Evolutionary conservation across 208 protist species (phyloP), one percentile per base, ranked within the genome.

Genomic region (Leptomonas pyrrhocoris): DNA sequence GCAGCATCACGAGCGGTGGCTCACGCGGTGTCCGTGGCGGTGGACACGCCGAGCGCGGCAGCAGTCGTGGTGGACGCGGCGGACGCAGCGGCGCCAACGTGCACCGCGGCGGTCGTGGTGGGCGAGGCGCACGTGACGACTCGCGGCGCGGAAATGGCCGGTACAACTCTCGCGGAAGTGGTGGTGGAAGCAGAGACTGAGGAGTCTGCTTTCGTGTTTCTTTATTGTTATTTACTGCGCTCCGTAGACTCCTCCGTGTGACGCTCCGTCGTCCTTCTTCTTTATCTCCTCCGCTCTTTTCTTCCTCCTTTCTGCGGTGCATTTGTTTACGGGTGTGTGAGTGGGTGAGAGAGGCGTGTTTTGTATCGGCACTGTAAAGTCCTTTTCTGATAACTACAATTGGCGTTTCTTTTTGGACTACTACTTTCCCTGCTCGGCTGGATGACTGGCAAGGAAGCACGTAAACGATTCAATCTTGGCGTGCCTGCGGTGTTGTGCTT

Each of bases 141-240:
- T 38, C 60, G 12, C 60, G 60, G 23, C 69, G 60, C 18, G 68
- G 58, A 12, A 62, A 45, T 23, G 27, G 49, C 38, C 68, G 68
- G 25, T 74, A 74, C 53, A 40, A 18, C 25, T n/a, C 54, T 30
- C 55, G 46, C 23, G 57, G 64, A 30, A n/a, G 25, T 30, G 66
- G 66, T 54, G 57, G 57, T 30, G 21, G n/a, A 23, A 64, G 59
- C 25, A 62, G 38, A 18, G 68, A 66, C 13, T 73, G 46, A 50
- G 7, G 31, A 30, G 34, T 65, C 15, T 57, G 1, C 62, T 25
- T 58, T 7, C 13, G 19, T 68, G 27, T 67, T 2, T 57, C 36
- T 68, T 23, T 68, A 11, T 64, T 67, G 60, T 64, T 77, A n/a
- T 81, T 69, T 69, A 7, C 27, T 21, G 48, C 23, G 43, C 0